These are phyloP conservation scores for Yamadazyma takamatsuzukensis DNA, from an alignment of 805 yeast species.

Conservation along the genomic window DNA sequence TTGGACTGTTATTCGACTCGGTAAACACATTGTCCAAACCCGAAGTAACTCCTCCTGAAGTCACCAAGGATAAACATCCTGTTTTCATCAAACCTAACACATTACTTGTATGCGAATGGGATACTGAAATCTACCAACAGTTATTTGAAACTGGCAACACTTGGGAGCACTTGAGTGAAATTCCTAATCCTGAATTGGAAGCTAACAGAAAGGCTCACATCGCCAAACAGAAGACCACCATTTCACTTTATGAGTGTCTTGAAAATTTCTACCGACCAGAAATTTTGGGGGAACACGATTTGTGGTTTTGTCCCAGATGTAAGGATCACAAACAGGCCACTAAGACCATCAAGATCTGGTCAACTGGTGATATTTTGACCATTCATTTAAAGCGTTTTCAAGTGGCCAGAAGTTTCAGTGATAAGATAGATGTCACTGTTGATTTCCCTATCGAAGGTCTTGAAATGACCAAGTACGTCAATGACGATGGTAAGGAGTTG, in stretches of 20 bases:
- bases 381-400: slow-evolving; percentile 90
- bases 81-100: slow-evolving; percentile 18
- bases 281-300: slow-evolving; percentile 79
- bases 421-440: slow-evolving; percentile 80
- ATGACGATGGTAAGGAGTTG: slow-evolving; percentile 26
- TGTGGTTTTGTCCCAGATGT: slow-evolving; percentile 93
- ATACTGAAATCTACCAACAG: slow-evolving; percentile 39
- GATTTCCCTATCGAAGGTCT: slow-evolving; percentile 84
- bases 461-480: slow-evolving; percentile 63
- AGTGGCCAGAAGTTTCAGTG: slow-evolving; percentile 78
- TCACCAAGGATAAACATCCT: slow-evolving; percentile 14
- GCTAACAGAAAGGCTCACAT: slow-evolving; percentile 33
- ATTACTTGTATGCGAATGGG: slow-evolving; percentile 67
- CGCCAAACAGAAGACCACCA: slow-evolving; percentile 43
- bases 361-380: slow-evolving; percentile 85
- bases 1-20: slow-evolving; percentile 19
- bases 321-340: slow-evolving; percentile 87
- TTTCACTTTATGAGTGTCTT: slow-evolving; percentile 66
- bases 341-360: slow-evolving; percentile 88
- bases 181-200: slow-evolving; percentile 56
- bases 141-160: slow-evolving; percentile 55
- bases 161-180: slow-evolving; percentile 44
- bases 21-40: slow-evolving; percentile 7
- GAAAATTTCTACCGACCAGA: slow-evolving; percentile 75
- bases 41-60: slow-evolving; percentile 1